A percentile compares a stretch with the other conserved stretches of the same genome.
Conservation (phyloP, 768 basidiomycete species). For the Amanita fuliginea region DNA sequence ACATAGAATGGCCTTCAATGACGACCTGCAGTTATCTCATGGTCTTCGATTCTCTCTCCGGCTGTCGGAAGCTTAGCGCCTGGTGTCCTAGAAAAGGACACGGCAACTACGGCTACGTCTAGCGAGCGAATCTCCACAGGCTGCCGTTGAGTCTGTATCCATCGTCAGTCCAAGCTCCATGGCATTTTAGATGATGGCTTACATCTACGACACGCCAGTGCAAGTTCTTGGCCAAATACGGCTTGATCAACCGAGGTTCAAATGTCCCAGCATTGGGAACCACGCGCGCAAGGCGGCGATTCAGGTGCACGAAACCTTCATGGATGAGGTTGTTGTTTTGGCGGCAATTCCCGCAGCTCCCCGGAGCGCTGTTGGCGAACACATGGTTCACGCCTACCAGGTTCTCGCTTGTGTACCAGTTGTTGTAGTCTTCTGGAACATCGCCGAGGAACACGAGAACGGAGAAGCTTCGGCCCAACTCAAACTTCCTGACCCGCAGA, state of each 20-base stretch:
- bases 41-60: neutral
- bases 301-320: conserved; percentile 37
- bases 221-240: conserved; percentile 28
- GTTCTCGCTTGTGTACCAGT: conserved; percentile 23
- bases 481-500: conserved; percentile 30
- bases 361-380: conserved; percentile 25
- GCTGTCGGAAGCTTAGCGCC: conserved; percentile 5
- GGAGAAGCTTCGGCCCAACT: conserved; percentile 30
- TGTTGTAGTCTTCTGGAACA: conserved; percentile 22
- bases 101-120: conserved; percentile 8
- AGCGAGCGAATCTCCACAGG: conserved; percentile 9
- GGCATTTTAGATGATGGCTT: neutral
- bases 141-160: neutral
- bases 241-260: conserved; percentile 24
- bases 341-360: conserved; percentile 29
- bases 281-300: conserved; percentile 18
- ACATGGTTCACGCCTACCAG: conserved; percentile 34
- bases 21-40: conserved; percentile 1
- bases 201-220: conserved; percentile 34
- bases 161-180: neutral
- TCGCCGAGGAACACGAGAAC: conserved; percentile 36
- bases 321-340: conserved; percentile 18
- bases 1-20: neutral
- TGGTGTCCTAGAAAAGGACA: conserved; percentile 7
- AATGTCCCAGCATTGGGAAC: conserved; percentile 20